These are phyloP conservation scores for Boletus eberwhitei DNA, from an alignment of 768 basidiomycete species.

Conservation along the genomic window DNA sequence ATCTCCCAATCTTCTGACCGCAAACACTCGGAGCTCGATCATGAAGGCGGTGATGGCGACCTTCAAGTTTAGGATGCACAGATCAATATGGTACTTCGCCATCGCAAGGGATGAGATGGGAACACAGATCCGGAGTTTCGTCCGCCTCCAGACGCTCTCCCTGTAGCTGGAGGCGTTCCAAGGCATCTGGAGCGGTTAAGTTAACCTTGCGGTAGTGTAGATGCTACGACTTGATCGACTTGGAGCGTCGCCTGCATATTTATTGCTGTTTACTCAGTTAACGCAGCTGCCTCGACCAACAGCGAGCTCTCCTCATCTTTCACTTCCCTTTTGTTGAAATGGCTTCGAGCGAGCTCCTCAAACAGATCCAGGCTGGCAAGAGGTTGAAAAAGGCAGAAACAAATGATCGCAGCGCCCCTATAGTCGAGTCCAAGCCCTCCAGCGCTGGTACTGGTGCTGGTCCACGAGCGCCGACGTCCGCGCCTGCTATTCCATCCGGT, in stretches of 20 bases:
- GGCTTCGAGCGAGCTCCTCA: slow-evolving; percentile 73
- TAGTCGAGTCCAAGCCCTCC: slow-evolving; percentile 47
- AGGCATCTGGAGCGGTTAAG: not conserved
- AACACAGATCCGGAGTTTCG: not conserved
- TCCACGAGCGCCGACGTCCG: slow-evolving; percentile 21
- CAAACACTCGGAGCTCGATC: not conserved
- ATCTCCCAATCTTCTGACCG: not conserved
- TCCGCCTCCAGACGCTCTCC: not conserved
- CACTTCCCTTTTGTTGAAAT: slow-evolving; percentile 33
- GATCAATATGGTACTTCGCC: not conserved
- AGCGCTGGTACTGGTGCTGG: slow-evolving; percentile 41
- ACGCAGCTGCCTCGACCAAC: not conserved
- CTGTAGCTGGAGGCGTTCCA: not conserved
- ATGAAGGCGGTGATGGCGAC: too few relatives aligned
- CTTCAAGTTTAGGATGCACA: not conserved
- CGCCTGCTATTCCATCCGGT: slow-evolving; percentile 21
- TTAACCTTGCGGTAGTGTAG: not conserved
- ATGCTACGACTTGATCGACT: too few relatives aligned
- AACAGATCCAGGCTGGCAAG: slow-evolving; percentile 82
- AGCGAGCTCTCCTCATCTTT: not conserved
- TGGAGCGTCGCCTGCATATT: slow-evolving; percentile 2
- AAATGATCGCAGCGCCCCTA: slow-evolving; percentile 74
- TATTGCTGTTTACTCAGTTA: slow-evolving; percentile 13
- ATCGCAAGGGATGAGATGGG: not conserved
- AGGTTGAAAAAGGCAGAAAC: slow-evolving; percentile 79